These are phyloP conservation scores for Ogataea pini DNA, from an alignment of 805 yeast species.

Conservation along the genomic window DNA sequence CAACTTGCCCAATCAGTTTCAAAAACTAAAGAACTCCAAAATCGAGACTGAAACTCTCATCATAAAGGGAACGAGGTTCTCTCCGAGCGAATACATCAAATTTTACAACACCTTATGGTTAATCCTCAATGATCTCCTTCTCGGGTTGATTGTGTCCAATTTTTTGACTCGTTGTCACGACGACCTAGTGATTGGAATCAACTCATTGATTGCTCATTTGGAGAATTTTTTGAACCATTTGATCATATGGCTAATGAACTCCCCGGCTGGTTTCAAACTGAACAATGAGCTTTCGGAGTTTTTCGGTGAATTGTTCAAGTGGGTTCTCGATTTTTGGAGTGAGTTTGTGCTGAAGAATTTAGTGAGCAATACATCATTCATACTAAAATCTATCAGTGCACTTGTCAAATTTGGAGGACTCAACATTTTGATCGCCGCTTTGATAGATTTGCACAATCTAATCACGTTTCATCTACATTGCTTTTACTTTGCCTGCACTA, in stretches of 20 bases:
- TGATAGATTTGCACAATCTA: slow-evolving; percentile 64
- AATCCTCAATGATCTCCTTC: slow-evolving; percentile 73
- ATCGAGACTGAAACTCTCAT: slow-evolving; percentile 43
- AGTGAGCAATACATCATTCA: slow-evolving; percentile 13
- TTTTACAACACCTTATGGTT: slow-evolving; percentile 90
- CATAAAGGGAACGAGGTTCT: slow-evolving; percentile 40
- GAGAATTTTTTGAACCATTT: slow-evolving; percentile 36
- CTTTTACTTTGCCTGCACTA: slow-evolving; percentile 77
- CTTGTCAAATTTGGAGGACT: slow-evolving; percentile 48
- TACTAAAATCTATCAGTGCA: slow-evolving; percentile 17
- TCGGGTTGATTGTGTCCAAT: slow-evolving; percentile 66
- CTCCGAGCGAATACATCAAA: slow-evolving; percentile 62
- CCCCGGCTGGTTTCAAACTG: slow-evolving; percentile 93
- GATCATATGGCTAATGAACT: slow-evolving; percentile 75
- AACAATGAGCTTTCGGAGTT: slow-evolving; percentile 84
- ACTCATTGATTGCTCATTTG: slow-evolving; percentile 35
- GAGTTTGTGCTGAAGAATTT: slow-evolving; percentile 19
- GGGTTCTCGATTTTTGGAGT: slow-evolving; percentile 79
- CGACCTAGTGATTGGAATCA: slow-evolving; percentile 10
- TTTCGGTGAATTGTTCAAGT: slow-evolving; percentile 79
- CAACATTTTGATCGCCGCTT: slow-evolving; percentile 65
- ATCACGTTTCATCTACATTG: slow-evolving; percentile 71
- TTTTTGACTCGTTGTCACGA: slow-evolving; percentile 34
- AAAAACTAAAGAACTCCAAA: slow-evolving; percentile 44
- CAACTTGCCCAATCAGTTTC: slow-evolving; percentile 77